Evolutionary conservation across 2,329 filamentous ascomycete species (phyloP).

Genomic region (Blastomyces silverae): DNA sequence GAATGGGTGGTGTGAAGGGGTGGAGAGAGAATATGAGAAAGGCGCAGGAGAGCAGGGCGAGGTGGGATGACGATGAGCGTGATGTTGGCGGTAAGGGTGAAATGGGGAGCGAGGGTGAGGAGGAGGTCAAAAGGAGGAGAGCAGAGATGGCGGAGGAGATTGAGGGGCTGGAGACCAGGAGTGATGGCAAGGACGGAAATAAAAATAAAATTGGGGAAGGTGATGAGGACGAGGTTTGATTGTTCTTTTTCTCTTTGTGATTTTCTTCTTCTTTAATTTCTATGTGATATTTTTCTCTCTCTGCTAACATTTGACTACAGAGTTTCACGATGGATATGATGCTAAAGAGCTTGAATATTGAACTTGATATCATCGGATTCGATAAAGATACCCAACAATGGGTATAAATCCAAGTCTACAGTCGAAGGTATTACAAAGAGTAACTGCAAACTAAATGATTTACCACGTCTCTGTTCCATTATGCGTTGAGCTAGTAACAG

Average conservation of each 20-base stretch:
- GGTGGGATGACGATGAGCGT: slow-evolving; percentile 32
- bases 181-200: slow-evolving; percentile 26
- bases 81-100: slow-evolving; percentile 27
- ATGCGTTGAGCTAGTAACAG: background rate
- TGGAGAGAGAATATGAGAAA: slow-evolving; percentile 48
- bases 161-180: slow-evolving; percentile 37
- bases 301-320: slow-evolving; percentile 32
- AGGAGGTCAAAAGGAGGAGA: slow-evolving; percentile 30
- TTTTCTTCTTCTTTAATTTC: slow-evolving; percentile 17
- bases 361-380: slow-evolving; percentile 57
- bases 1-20: slow-evolving; percentile 56
- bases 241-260: slow-evolving; percentile 23
- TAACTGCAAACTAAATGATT: background rate
- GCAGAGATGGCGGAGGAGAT: slow-evolving; percentile 39
- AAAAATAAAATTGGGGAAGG: slow-evolving; percentile 30
- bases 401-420: slow-evolving; percentile 34
- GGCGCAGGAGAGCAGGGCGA: slow-evolving; percentile 39
- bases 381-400: slow-evolving; percentile 53
- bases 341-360: slow-evolving; percentile 59
- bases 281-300: slow-evolving; percentile 14
- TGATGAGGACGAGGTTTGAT: slow-evolving; percentile 36
- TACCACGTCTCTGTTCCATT: background rate
- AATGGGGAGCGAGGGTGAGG: slow-evolving; percentile 40
- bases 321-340: slow-evolving; percentile 65
- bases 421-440: background rate